Evolutionary conservation across 306 rosid species (phyloP).

Genomic region (Quercus dentata): DNA sequence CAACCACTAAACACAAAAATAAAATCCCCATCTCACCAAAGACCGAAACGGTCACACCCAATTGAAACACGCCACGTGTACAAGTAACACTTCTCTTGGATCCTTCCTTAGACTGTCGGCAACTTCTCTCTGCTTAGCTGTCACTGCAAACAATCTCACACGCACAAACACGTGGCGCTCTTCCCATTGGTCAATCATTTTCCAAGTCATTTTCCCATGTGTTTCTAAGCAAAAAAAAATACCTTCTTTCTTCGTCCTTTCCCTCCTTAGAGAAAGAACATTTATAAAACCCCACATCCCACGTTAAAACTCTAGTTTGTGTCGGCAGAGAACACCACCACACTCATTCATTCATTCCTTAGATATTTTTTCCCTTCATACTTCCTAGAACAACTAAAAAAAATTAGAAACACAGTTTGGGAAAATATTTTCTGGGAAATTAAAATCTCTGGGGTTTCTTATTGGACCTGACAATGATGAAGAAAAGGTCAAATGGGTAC

Average conservation of each 20-base stretch:
- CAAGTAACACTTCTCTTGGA: background rate
- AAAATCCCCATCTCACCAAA: background rate
- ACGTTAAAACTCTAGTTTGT: constrained; percentile 23
- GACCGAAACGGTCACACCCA: background rate
- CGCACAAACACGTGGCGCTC: constrained; percentile 25
- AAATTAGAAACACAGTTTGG: background rate
- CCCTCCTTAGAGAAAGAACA: background rate
- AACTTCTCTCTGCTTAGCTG: constrained; percentile 57
- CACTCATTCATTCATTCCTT: background rate
- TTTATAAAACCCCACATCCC: constrained; percentile 8
- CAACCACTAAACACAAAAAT: background rate
- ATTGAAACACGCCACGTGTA: constrained; percentile 11
- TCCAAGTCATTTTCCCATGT: background rate
- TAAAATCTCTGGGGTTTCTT: background rate
- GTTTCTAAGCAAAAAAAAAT: background rate
- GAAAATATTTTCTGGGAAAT: constrained; percentile 12
- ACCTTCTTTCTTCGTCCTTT: no score
- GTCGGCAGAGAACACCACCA: constrained; percentile 43
- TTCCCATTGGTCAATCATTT: constrained; percentile 24
- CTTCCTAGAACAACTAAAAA: constrained; percentile 8
- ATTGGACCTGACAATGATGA: constrained; percentile 38
- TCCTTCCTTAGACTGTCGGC: constrained; percentile 56
- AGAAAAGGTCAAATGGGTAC: constrained; percentile 18
- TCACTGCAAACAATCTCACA: constrained; percentile 36
- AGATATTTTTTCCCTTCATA: constrained; percentile 17